Evolutionary conservation across 2,329 filamentous ascomycete genomes (phyloP).

Genomic region (Xylariaceae sp.): DNA sequence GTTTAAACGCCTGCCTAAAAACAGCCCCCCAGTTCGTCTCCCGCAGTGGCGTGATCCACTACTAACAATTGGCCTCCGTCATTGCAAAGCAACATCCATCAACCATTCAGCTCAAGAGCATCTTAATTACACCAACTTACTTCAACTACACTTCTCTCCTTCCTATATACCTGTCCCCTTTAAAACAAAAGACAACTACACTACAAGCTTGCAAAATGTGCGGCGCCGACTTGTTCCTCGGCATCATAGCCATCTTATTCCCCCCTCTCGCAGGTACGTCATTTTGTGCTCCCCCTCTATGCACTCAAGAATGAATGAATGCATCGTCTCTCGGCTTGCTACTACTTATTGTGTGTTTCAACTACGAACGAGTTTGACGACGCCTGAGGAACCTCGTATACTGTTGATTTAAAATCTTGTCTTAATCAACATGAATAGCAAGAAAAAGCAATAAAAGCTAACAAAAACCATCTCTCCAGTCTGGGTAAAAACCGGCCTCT

Average conservation of each 20-base stretch:
- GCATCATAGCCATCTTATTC: conserved; percentile 68
- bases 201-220: conserved; percentile 54
- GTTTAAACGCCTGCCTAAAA: conserved; percentile 28
- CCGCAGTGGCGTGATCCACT: conserved; percentile 26
- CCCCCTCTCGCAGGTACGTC: conserved; percentile 68
- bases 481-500: conserved; percentile 96
- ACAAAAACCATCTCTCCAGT: conserved; percentile 59
- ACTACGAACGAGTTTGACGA: too few relatives aligned
- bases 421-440: neutral
- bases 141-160: neutral
- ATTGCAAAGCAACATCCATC: conserved; percentile 1
- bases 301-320: neutral
- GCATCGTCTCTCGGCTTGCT: neutral
- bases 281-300: conserved; percentile 27
- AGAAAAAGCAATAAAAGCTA: conserved; percentile 35
- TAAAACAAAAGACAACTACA: neutral
- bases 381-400: too few relatives aligned
- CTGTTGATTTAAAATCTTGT: neutral
- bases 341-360: neutral
- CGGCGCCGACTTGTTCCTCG: conserved; percentile 67
- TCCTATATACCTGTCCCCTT: too few relatives aligned
- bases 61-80: conserved; percentile 5
- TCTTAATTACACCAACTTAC: neutral
- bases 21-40: neutral
- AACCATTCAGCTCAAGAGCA: neutral